Evolutionary conservation across 1,284 basidiomycete species (phyloP), one percentile per base, ranked within the genome.

Genomic region (Fomitopsis schrenkii): DNA sequence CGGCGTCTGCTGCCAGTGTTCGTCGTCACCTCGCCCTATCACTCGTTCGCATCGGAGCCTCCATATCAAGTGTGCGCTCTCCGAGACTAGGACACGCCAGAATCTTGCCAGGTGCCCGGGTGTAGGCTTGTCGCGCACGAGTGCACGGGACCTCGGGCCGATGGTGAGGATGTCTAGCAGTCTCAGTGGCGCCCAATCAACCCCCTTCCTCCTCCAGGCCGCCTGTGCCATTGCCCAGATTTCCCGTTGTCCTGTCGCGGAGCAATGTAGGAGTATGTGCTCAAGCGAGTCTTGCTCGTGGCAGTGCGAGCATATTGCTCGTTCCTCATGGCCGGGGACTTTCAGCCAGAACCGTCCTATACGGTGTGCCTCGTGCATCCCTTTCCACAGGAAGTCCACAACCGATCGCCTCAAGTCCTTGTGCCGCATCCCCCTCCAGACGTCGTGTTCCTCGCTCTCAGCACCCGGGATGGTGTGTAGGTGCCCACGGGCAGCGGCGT

Each of bases 351-450:
- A 73, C 1, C 54, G 44, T 0, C 76, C 75, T 1, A 67, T 42
- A 28, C 63, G 63, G 52, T 68, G 68, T 0, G 70, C 70, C 36
- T 70, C 64, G 57, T 77, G 76, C 8, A 70, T 65, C 0, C 57
- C 17, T 56, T 63, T 71, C 73, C 72, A 77, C 3, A 74, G 55
- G 66, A 74, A 75, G 57, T 66, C 65, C 8, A 65, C 57, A 0
- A 67, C 64, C 19, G 65, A 70, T 6, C 63, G 63, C 0, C 64
- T 54, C 17, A 75, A 48, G 46, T 71, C 69, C 5, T 28, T 5
- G 8, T 30, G 4, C 28, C 30, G 14, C 5, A 45, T n/a, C 17
- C 44, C 22, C 17, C 4, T 2, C 44, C 44, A 45, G 2, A 45
- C 35, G 5, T 36, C 35, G 35, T 10, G 5, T 36, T 36, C 35